These are phyloP conservation scores for Salix viminalis DNA, from an alignment of 345 rosid species.

Conservation along the genomic window DNA sequence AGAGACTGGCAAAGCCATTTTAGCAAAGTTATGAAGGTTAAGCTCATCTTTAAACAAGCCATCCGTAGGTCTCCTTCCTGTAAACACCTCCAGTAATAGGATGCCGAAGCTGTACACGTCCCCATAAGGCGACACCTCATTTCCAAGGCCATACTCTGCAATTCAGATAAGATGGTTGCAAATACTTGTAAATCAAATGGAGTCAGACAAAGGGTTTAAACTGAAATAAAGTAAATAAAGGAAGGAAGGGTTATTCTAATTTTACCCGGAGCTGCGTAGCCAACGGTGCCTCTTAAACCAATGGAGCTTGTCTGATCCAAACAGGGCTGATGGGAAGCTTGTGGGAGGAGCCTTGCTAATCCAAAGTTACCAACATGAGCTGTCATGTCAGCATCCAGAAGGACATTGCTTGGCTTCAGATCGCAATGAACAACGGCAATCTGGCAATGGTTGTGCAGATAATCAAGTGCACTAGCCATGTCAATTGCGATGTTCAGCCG, in stretches of 20 bases:
- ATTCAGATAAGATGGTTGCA: neutral
- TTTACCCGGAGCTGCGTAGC: conserved; percentile 11
- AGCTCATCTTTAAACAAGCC: conserved; percentile 5
- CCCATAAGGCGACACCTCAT: neutral
- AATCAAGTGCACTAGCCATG: neutral
- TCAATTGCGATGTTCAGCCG: neutral
- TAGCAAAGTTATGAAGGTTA: neutral
- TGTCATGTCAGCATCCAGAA: neutral
- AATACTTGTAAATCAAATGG: neutral
- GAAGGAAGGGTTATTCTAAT: neutral
- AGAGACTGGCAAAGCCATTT: neutral
- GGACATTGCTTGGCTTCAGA: conserved; percentile 1
- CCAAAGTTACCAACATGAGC: neutral
- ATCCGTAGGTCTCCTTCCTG: conserved; percentile 13
- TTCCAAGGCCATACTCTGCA: conserved; percentile 15
- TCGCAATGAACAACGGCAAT: neutral
- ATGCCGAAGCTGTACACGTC: conserved; percentile 39
- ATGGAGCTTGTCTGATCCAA: neutral
- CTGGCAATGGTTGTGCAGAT: neutral
- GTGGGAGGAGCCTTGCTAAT: conserved; percentile 1
- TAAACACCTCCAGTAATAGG: conserved; percentile 29
- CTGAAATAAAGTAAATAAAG: neutral
- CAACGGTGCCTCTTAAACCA: neutral
- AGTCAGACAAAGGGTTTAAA: neutral
- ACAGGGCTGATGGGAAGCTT: neutral